phyloP scores from a whole-genome alignment of 2,329 filamentous ascomycete species.

The Aspergillus sp. region DNA sequence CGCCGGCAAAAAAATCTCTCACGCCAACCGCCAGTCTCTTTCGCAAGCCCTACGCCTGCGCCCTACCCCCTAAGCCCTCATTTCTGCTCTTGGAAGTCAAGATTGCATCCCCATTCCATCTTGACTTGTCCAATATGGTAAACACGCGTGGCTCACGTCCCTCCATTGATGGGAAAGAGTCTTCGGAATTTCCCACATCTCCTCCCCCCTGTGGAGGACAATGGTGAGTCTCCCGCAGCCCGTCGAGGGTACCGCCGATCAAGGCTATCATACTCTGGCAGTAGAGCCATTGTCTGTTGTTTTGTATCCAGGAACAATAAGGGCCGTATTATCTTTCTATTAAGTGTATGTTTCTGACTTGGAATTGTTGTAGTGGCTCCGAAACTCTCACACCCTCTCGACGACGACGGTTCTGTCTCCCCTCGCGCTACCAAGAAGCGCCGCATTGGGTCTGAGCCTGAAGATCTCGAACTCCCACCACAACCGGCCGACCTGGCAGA shows the following conservation, averaged over 20 bases:
- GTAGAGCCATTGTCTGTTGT: too few species aligned
- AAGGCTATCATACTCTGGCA: neutral
- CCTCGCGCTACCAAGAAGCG: conserved; percentile 36
- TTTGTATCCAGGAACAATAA: too few species aligned
- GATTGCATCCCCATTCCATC: conserved; percentile 15
- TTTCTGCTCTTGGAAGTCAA: conserved; percentile 42
- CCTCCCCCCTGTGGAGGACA: conserved; percentile 21
- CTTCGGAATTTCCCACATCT: conserved; percentile 25
- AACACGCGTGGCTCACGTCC: conserved; percentile 23
- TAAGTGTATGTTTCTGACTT: conserved; percentile 2
- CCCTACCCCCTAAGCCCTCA: conserved; percentile 47
- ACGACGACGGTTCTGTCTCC: conserved; percentile 27
- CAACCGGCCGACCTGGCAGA: conserved; percentile 15
- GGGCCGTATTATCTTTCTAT: too few species aligned
- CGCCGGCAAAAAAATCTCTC: conserved; percentile 19
- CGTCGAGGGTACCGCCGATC: neutral
- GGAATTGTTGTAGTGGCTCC: conserved; percentile 13
- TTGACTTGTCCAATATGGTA: conserved; percentile 26
- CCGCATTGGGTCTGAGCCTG: conserved; percentile 28
- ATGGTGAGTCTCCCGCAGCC: conserved; percentile 26
- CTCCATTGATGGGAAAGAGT: conserved; percentile 23
- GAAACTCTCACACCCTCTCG: conserved; percentile 27
- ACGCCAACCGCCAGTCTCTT: conserved; percentile 12
- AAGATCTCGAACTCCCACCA: conserved; percentile 15
- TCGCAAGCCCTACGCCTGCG: conserved; percentile 39